These are phyloP conservation scores for Xylaria sp. DNA, from an alignment of 2,329 filamentous ascomycete genomes.

Conservation along the genomic window DNA sequence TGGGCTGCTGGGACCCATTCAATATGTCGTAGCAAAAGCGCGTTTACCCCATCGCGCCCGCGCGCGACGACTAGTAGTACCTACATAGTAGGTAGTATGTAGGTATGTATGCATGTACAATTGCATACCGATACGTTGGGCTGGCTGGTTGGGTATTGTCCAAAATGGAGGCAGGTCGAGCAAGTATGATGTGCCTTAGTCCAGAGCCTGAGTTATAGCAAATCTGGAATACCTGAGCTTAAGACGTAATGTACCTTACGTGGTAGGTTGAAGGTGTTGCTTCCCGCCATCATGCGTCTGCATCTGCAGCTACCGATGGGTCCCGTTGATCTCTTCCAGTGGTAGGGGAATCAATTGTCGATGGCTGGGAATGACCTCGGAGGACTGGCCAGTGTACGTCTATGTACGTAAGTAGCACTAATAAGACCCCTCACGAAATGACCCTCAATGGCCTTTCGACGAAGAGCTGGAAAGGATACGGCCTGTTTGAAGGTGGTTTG, in stretches of 20 bases:
- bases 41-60: too few relatives aligned
- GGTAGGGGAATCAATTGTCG: too few relatives aligned
- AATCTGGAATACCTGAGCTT: neutral
- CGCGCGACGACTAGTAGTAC: neutral
- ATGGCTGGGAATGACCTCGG: too few relatives aligned
- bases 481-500: neutral
- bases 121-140: too few relatives aligned
- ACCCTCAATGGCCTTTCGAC: too few relatives aligned
- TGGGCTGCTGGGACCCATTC: too few relatives aligned
- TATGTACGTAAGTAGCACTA: neutral
- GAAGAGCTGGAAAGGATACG: conserved; percentile 9
- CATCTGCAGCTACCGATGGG: conserved; percentile 14
- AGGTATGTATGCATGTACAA: too few relatives aligned
- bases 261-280: conserved; percentile 10
- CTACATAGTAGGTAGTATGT: too few relatives aligned
- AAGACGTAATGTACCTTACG: neutral
- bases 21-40: too few relatives aligned
- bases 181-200: too few relatives aligned
- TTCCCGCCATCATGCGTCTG: conserved; percentile 18
- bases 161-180: neutral
- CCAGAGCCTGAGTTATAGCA: neutral
- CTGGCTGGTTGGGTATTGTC: neutral
- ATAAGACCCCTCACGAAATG: neutral
- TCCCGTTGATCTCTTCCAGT: neutral
- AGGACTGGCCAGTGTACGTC: too few relatives aligned